A percentile compares a stretch with the other conserved stretches of the same genome.
Conservation (phyloP, 176 grass and related monocot genomes). For the Raddia distichophylla region DNA sequence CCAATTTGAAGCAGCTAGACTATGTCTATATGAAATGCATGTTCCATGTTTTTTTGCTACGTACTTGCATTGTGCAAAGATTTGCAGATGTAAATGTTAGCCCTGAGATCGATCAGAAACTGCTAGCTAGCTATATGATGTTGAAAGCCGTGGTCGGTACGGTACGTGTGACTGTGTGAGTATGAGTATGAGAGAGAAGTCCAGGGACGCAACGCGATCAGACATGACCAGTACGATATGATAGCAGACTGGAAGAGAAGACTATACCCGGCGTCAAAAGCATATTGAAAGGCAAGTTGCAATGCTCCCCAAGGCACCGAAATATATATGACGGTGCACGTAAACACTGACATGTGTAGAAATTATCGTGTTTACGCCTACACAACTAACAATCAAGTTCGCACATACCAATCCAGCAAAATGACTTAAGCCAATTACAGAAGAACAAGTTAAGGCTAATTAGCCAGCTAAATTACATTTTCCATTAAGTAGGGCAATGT, state of each 20-base stretch:
- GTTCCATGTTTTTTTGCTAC: neutral
- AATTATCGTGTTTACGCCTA: too few relatives aligned
- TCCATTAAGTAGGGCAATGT: too few relatives aligned
- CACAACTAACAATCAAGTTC: too few relatives aligned
- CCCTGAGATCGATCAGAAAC: neutral
- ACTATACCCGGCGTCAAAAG: conserved; percentile 28
- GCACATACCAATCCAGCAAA: too few relatives aligned
- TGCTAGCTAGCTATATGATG: neutral
- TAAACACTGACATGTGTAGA: neutral
- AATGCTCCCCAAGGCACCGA: conserved; percentile 1
- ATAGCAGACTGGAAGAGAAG: neutral
- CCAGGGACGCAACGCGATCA: conserved; percentile 12
- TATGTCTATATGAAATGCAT: neutral
- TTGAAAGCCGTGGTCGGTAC: neutral
- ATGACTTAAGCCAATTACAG: too few relatives aligned
- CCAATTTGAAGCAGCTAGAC: neutral
- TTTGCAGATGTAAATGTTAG: neutral
- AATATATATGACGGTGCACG: neutral
- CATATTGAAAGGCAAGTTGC: conserved; percentile 4
- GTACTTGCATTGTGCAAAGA: neutral
- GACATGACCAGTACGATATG: conserved; percentile 1
- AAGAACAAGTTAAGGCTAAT: too few relatives aligned
- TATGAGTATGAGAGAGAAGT: neutral
- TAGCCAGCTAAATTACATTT: too few relatives aligned
- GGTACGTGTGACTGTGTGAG: too few relatives aligned